phyloP scores from a whole-genome alignment of 2,329 filamentous ascomycete genomes.

The Ophiostoma pallidulum region DNA sequence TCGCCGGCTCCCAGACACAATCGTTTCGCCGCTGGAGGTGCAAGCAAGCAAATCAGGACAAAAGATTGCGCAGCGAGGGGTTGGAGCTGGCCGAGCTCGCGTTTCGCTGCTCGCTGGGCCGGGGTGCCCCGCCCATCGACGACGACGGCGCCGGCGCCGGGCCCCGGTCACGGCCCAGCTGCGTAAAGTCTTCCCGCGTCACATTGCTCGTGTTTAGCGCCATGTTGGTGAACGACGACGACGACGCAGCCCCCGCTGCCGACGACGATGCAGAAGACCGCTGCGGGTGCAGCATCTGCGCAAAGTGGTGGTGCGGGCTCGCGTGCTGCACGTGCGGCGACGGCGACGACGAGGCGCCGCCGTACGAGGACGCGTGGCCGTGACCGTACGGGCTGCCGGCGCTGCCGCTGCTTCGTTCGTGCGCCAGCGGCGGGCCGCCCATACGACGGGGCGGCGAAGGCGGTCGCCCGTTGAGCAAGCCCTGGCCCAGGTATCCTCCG shows the following conservation, averaged over 20 bases:
- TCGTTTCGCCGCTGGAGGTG: too few relatives aligned
- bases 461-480: conserved; percentile 34
- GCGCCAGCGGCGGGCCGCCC: conserved; percentile 32
- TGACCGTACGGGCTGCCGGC: background rate
- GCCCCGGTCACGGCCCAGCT: conserved; percentile 9
- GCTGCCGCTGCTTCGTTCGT: background rate
- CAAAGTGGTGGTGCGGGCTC: conserved; percentile 32
- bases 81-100: conserved; percentile 65
- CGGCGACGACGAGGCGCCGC: conserved; percentile 17
- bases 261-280: conserved; percentile 25
- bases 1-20: too few relatives aligned
- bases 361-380: conserved; percentile 2
- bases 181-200: conserved; percentile 17
- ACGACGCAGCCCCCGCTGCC: conserved; percentile 28
- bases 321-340: conserved; percentile 25
- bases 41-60: too few relatives aligned
- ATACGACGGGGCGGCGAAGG: conserved; percentile 37
- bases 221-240: conserved; percentile 13
- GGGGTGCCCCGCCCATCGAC: conserved; percentile 18
- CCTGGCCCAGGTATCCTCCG: conserved; percentile 8
- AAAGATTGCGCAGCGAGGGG: conserved; percentile 63
- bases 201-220: conserved; percentile 8
- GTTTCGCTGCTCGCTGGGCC: conserved; percentile 33
- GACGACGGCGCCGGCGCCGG: too few relatives aligned
- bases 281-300: conserved; percentile 25